These are phyloP conservation scores for Caloboletus inedulis DNA, from an alignment of 1,284 basidiomycete genomes.

Conservation along the genomic window DNA sequence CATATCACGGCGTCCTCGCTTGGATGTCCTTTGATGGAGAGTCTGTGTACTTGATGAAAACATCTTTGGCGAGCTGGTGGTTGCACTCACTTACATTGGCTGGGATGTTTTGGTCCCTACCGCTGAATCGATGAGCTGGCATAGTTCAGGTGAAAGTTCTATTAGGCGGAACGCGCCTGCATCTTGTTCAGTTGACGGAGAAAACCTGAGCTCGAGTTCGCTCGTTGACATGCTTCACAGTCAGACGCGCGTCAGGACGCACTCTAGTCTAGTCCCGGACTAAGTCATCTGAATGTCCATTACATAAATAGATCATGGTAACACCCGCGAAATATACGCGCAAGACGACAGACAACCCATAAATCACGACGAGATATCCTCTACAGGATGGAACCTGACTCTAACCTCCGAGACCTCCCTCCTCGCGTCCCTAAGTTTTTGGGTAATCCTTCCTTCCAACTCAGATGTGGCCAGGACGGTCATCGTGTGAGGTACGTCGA, in stretches of 20 bases:
- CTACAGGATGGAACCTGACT: slow-evolving; percentile 63
- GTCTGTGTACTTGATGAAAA: slow-evolving; percentile 43
- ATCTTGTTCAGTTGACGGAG: slow-evolving; percentile 44
- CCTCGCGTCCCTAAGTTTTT: slow-evolving; percentile 56
- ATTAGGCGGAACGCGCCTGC: slow-evolving; percentile 58
- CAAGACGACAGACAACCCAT: neutral
- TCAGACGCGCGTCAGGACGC: neutral
- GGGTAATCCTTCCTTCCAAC: slow-evolving; percentile 63
- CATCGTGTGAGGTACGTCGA: slow-evolving; percentile 60
- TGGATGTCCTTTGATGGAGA: slow-evolving; percentile 76
- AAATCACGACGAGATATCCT: slow-evolving; percentile 12
- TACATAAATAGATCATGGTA: neutral
- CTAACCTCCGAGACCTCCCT: slow-evolving; percentile 79
- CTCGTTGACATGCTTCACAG: slow-evolving; percentile 14
- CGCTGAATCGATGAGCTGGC: slow-evolving; percentile 47
- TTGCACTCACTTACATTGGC: slow-evolving; percentile 16
- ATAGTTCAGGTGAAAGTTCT: slow-evolving; percentile 65
- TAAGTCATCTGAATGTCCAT: neutral
- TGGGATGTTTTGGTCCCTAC: slow-evolving; percentile 27
- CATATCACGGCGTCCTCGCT: slow-evolving; percentile 88
- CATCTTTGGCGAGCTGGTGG: neutral
- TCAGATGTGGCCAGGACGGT: slow-evolving; percentile 56
- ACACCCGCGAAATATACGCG: neutral
- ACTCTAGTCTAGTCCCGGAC: too few species aligned
- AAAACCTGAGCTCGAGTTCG: slow-evolving; percentile 49